Conservation (phyloP, 768 basidiomycete species). For the Cyathus striatus region DNA sequence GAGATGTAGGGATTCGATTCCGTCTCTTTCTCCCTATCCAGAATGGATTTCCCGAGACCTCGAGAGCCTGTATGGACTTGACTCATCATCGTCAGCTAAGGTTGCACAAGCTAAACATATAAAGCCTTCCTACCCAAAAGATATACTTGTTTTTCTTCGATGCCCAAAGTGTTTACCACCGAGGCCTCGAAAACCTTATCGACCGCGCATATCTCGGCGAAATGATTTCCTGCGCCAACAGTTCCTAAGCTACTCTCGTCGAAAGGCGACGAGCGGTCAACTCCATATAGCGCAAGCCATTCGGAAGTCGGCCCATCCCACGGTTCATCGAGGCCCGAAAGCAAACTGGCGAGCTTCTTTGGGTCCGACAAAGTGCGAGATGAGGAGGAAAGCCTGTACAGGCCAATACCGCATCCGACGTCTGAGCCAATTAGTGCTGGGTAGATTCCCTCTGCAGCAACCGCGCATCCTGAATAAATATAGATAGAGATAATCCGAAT, state of each 20-base stretch:
- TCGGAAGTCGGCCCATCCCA: conserved; percentile 25
- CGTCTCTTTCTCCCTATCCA: conserved; percentile 18
- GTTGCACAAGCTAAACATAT: not conserved
- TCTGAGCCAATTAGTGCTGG: conserved; percentile 34
- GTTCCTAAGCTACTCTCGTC: conserved; percentile 26
- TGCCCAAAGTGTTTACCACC: conserved; percentile 13
- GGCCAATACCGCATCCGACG: conserved; percentile 31
- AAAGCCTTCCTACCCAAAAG: conserved; percentile 16
- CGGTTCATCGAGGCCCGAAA: conserved; percentile 29
- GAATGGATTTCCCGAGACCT: conserved; percentile 27
- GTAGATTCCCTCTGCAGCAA: conserved; percentile 29
- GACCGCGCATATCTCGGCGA: conserved; percentile 28
- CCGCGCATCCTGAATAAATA: conserved; percentile 20
- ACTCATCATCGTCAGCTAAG: conserved; percentile 1
- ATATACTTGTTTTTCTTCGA: conserved; percentile 21
- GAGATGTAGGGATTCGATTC: conserved; percentile 30
- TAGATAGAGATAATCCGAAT: no score
- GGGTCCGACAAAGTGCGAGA: conserved; percentile 18
- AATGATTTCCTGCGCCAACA: conserved; percentile 32
- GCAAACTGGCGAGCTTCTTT: conserved; percentile 20
- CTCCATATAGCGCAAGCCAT: conserved; percentile 28
- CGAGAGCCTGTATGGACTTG: conserved; percentile 33
- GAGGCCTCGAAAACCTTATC: conserved; percentile 23
- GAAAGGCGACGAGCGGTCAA: conserved; percentile 21
- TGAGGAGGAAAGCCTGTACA: conserved; percentile 24